Base-by-base conservation (phyloP, 352 stramenopile genomes). In the Phytophthora cryptogea region DNA sequence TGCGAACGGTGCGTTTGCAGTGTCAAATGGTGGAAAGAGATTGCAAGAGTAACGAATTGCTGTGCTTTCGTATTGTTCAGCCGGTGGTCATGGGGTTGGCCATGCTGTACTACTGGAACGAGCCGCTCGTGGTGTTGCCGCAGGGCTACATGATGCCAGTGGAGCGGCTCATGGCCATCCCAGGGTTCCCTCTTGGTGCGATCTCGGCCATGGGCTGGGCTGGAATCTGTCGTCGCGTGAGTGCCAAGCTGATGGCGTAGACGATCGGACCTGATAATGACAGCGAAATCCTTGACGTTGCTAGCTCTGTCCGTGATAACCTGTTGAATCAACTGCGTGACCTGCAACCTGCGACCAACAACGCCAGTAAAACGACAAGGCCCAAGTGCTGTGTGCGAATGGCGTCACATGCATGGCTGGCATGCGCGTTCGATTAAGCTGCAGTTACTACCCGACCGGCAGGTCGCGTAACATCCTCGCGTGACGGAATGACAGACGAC, bases 141-240 rank as follows among this genome's bases (percentile, higher is more conserved):
- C 80, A 90, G 45, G 82, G 86, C 16, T 83, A 74, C 62, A 86
- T 95, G 77, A 59, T 93, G 30, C 86, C 86, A 3, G 74, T 92
- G 28, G 86, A 92, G 70, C 80, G 86, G 8, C 53, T 95, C 1
- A 65, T 95, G 54, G 71, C 86, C 17, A 86, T 93, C 43, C 86
- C 86, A 13, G 80, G 78, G 40, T 95, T 95, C 54, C 81, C 83
- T 11, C 63, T 91, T 17, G 86, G 86, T 11, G 61, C 80, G 30
- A 68, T 95, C 51, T 95, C 86, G 2, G 86, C 86, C 6, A 72
- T 92, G 27, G 83, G 82, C 10, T 95, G 86, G 86, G 80, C 68
- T 36, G 72, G 73, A 35, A 74, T 95, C 41, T 95, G 86, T 54
- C 78, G 79, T 68, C 86, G 86, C 44, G 83, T 92, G 14, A 83